Evolutionary conservation across 108 stramenopile species (phyloP).

Genomic region (Pseudonitzschia delicatissima): DNA sequence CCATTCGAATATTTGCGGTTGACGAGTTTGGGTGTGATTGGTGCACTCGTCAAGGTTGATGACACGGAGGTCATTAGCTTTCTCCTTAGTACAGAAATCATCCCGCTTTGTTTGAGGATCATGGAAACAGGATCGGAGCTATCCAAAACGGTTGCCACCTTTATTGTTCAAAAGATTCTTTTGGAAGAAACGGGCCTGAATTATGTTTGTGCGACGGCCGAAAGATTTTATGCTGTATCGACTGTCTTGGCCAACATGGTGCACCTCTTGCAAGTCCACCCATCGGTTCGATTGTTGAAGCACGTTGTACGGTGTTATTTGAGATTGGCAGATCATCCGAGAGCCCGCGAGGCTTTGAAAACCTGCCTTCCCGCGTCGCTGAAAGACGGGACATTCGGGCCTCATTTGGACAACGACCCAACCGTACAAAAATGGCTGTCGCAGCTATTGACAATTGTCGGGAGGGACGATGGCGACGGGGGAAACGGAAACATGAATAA

Average conservation of each 20-base stretch:
- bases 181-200: constrained; percentile 95
- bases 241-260: constrained; percentile 96
- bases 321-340: constrained; percentile 89
- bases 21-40: constrained; percentile 97
- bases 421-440: constrained; percentile 90
- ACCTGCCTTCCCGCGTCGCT: constrained; percentile 90
- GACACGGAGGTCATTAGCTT: constrained; percentile 97
- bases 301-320: constrained; percentile 98
- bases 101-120: constrained; percentile 57
- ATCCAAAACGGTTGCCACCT: constrained; percentile 98
- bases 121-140: constrained; percentile 96
- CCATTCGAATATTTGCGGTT: constrained; percentile 98
- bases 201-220: constrained; percentile 99
- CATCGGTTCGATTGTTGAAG: constrained; percentile 93
- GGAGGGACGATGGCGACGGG: constrained; percentile 14
- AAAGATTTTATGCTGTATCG: constrained; percentile 97
- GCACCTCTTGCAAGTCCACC: constrained; percentile 74
- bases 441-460: constrained; percentile 73
- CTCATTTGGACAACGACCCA: constrained; percentile 79
- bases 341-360: constrained; percentile 94
- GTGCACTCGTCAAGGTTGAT: constrained; percentile 99
- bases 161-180: constrained; percentile 99
- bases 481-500: background rate
- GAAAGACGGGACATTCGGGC: constrained; percentile 85
- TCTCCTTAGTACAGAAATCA: constrained; percentile 91